A percentile compares a stretch with the other conserved stretches of the same genome.
phyloP scores from a whole-genome alignment of 108 stramenopile genomes.

The Cylindrotheca closterium region DNA sequence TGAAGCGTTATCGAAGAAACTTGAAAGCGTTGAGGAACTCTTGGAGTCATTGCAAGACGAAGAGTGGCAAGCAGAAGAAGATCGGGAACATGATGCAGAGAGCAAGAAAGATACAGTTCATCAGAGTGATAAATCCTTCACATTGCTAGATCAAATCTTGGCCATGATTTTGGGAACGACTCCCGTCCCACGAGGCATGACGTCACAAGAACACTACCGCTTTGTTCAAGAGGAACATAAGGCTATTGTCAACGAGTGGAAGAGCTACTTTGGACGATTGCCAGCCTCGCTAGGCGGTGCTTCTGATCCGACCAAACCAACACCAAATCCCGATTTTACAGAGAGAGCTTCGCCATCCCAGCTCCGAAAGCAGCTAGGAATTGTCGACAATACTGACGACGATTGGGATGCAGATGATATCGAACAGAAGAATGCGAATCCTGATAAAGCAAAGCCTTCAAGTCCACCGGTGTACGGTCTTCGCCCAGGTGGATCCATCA shows the following conservation, averaged over 20 bases:
- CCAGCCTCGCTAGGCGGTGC: slow-evolving; percentile 17
- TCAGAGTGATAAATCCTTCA: slow-evolving; percentile 3
- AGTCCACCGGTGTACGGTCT: slow-evolving; percentile 1
- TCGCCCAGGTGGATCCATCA: slow-evolving; percentile 8
- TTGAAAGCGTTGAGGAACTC: slow-evolving; percentile 35
- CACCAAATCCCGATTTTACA: background rate
- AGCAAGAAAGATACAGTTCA: background rate
- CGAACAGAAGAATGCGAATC: background rate
- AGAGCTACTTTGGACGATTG: slow-evolving; percentile 40
- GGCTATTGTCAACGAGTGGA: slow-evolving; percentile 35
- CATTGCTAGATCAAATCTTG: slow-evolving; percentile 40
- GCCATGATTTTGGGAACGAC: slow-evolving; percentile 44
- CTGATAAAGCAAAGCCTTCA: background rate
- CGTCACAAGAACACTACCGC: slow-evolving; percentile 10
- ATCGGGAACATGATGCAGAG: slow-evolving; percentile 1
- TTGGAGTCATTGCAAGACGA: slow-evolving; percentile 45
- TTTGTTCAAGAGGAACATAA: slow-evolving; percentile 17
- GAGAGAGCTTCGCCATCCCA: slow-evolving; percentile 5
- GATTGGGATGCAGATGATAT: slow-evolving; percentile 22
- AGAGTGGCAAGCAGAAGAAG: slow-evolving; percentile 45
- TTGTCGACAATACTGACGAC: slow-evolving; percentile 19
- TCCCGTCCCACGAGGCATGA: slow-evolving; percentile 2
- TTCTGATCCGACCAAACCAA: background rate
- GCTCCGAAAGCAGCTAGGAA: slow-evolving; percentile 16
- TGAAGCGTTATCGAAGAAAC: slow-evolving; percentile 19